Evolutionary conservation across 2,329 filamentous ascomycete genomes (phyloP).

Genomic region (Cordyceps fumosorosea): DNA sequence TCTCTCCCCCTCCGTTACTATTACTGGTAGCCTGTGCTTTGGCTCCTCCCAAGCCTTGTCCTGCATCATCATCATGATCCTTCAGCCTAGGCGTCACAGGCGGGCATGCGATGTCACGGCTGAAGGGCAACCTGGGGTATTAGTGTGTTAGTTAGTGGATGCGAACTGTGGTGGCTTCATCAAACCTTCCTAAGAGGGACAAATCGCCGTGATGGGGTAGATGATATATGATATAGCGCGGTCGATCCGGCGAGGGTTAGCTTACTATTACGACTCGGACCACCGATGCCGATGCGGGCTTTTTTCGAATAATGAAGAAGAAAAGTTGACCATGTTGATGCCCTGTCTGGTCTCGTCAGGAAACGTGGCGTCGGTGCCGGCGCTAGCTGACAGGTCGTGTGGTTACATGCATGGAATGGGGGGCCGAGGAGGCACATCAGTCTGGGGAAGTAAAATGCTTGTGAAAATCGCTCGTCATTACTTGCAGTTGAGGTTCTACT

Average conservation of each 20-base stretch:
- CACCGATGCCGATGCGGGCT: not conserved
- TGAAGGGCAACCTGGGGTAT: not conserved
- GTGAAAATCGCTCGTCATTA: not conserved
- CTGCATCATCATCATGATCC: no score
- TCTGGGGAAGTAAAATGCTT: not conserved
- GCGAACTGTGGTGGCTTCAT: not conserved
- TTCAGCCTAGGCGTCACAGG: not conserved
- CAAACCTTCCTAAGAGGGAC: not conserved
- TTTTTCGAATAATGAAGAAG: not conserved
- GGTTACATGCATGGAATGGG: not conserved
- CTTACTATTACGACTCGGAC: not conserved
- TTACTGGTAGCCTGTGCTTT: not conserved
- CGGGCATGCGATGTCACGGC: no score
- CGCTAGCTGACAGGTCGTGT: not conserved
- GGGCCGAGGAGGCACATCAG: not conserved
- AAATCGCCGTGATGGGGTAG: not conserved
- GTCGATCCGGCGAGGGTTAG: not conserved
- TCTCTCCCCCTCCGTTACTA: no score
- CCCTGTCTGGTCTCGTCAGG: not conserved
- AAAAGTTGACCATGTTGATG: not conserved
- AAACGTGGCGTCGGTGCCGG: not conserved
- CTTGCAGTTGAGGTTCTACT: no score
- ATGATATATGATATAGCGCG: not conserved
- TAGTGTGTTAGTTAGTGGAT: not conserved
- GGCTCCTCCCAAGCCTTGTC: not conserved